Conservation (phyloP, 2,329 filamentous ascomycete species). For the Xylariaceae sp. region DNA sequence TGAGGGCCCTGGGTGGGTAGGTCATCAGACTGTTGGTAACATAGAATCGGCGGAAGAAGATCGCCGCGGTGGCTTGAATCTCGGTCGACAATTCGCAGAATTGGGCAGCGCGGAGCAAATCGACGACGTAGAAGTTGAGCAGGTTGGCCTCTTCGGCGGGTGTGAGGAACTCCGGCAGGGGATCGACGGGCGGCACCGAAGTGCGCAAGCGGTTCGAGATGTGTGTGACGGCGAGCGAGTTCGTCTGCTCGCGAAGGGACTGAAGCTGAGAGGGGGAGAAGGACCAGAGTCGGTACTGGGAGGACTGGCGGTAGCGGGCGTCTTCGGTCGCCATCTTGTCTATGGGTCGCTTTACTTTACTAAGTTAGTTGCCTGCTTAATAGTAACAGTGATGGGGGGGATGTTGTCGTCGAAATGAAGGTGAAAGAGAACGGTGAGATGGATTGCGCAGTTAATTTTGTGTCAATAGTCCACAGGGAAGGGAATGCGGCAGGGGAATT, state of each 20-base stretch:
- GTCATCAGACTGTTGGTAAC: slow-evolving; percentile 94
- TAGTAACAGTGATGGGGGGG: neutral
- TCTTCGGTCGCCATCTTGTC: slow-evolving; percentile 85
- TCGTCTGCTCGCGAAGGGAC: slow-evolving; percentile 70
- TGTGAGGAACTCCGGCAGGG: slow-evolving; percentile 71
- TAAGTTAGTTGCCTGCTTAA: neutral
- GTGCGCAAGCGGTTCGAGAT: slow-evolving; percentile 52
- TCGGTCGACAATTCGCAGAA: slow-evolving; percentile 49
- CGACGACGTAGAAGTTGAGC: slow-evolving; percentile 67
- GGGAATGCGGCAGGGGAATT: neutral
- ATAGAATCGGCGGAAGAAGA: slow-evolving; percentile 93
- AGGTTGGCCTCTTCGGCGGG: slow-evolving; percentile 77
- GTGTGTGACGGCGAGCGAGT: slow-evolving; percentile 62
- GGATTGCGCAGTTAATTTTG: neutral
- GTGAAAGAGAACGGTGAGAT: neutral
- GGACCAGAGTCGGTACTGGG: slow-evolving; percentile 89
- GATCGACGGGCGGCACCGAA: slow-evolving; percentile 46
- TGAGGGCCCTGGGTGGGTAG: slow-evolving; percentile 83
- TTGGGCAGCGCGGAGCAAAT: slow-evolving; percentile 52
- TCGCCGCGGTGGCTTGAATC: slow-evolving; percentile 68
- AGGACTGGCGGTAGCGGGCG: slow-evolving; percentile 81
- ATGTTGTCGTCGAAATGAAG: neutral
- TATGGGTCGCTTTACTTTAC: neutral
- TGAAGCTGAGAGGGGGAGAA: slow-evolving; percentile 71
- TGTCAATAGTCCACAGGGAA: too few species aligned